phyloP scores from a whole-genome alignment of 2,329 filamentous ascomycete species.

The Venturia oleaginea region DNA sequence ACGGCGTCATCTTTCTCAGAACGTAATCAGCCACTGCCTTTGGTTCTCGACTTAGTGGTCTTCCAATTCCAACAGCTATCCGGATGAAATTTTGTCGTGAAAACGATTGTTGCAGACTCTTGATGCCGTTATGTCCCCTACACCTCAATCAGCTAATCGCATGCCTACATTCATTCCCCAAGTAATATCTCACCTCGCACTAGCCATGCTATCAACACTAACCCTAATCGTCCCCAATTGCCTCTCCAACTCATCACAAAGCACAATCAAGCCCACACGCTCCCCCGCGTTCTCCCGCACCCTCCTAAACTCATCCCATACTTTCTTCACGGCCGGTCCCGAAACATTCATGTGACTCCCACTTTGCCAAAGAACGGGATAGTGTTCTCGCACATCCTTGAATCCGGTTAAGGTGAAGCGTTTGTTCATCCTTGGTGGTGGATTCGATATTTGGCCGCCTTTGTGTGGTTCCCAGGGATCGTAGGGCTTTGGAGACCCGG shows the following conservation, averaged over 20 bases:
- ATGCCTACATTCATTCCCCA: conserved; percentile 10
- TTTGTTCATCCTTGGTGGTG: conserved; percentile 8
- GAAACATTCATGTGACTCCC: conserved; percentile 77
- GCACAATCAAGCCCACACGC: conserved; percentile 50
- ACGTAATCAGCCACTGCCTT: conserved; percentile 69
- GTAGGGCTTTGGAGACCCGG: background rate
- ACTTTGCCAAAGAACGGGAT: conserved; percentile 63
- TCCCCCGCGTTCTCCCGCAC: conserved; percentile 21
- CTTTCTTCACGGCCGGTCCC: conserved; percentile 58
- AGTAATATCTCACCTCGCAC: conserved; percentile 5
- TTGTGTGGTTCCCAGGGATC: background rate
- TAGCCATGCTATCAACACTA: conserved; percentile 45
- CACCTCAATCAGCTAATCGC: conserved; percentile 23
- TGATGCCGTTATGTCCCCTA: conserved; percentile 38
- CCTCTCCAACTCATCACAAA: conserved; percentile 84
- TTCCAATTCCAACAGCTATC: conserved; percentile 79
- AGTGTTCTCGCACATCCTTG: conserved; percentile 17
- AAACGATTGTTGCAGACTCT: conserved; percentile 29
- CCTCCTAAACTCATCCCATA: conserved; percentile 49
- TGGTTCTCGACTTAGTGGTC: conserved; percentile 60
- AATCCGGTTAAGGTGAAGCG: background rate
- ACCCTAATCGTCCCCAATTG: conserved; percentile 58
- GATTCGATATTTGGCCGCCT: background rate
- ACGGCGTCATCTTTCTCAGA: conserved; percentile 42
- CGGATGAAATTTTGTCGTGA: conserved; percentile 39